Percentiles rank a stretch among this genome's conserved stretches.
Conservation (phyloP, 176 grass and related monocot genomes). For the Oryza meyeriana region DNA sequence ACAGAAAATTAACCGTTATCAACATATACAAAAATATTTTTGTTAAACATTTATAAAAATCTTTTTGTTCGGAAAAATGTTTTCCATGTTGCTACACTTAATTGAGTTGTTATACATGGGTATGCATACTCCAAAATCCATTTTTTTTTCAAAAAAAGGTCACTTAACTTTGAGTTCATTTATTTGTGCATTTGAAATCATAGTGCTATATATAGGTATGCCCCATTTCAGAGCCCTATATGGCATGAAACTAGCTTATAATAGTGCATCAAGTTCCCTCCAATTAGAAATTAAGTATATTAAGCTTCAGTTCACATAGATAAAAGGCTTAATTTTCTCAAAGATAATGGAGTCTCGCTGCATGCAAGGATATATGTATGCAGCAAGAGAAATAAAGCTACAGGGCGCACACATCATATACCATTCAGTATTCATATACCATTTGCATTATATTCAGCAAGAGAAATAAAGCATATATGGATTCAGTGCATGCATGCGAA, state of each 20-base stretch:
- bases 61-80: neutral
- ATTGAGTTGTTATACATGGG: neutral
- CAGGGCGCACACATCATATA: neutral
- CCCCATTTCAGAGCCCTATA: neutral
- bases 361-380: neutral
- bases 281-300: neutral
- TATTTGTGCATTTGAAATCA: neutral
- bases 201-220: neutral
- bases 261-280: neutral
- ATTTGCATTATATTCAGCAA: neutral
- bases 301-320: neutral
- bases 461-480: no score
- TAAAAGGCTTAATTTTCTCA: neutral
- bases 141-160: no score
- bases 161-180: neutral
- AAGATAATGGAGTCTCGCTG: neutral
- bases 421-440: neutral
- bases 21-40: neutral
- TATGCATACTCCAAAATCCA: no score
- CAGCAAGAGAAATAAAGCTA: neutral
- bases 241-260: neutral
- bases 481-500: no score
- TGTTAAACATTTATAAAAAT: neutral
- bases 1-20: neutral
- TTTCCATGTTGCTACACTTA: neutral